Conservation (phyloP, 305 asterid species). For the Ajuga reptans region DNA sequence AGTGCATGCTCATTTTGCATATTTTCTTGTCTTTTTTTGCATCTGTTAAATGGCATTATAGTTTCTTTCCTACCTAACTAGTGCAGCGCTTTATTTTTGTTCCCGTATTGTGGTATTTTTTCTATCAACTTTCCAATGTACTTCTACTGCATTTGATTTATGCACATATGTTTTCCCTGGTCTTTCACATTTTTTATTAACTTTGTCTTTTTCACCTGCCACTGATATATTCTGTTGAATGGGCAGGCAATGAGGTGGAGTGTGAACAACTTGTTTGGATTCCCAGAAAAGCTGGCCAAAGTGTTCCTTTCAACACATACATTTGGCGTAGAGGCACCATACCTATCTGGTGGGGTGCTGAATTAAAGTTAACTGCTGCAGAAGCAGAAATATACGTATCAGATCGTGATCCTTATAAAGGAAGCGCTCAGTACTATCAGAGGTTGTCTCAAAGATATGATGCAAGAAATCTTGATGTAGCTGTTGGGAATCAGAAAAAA, state of each 20-base stretch:
- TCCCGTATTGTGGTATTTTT: slow-evolving; percentile 3
- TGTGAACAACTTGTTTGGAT: slow-evolving; percentile 97
- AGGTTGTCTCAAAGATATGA: slow-evolving; percentile 91
- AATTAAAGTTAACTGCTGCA: slow-evolving; percentile 90
- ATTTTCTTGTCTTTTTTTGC: slow-evolving; percentile 9
- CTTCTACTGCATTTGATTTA: slow-evolving; percentile 21
- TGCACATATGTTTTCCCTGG: not conserved
- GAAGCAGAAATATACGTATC: slow-evolving; percentile 97
- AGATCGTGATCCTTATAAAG: slow-evolving; percentile 81
- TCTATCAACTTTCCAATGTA: slow-evolving; percentile 4
- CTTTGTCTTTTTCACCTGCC: not conserved
- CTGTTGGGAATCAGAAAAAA: slow-evolving; percentile 55
- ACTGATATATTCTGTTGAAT: slow-evolving; percentile 25
- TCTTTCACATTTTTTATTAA: slow-evolving; percentile 2
- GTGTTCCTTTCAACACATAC: slow-evolving; percentile 83
- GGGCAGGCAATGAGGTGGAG: slow-evolving; percentile 95
- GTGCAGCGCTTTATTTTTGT: not conserved
- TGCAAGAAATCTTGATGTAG: slow-evolving; percentile 58
- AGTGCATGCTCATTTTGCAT: slow-evolving; percentile 14
- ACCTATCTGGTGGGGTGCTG: slow-evolving; percentile 99
- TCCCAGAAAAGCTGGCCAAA: slow-evolving; percentile 67
- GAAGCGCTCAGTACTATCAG: slow-evolving; percentile 82
- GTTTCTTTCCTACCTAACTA: slow-evolving; percentile 15
- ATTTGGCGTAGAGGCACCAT: slow-evolving; percentile 98
- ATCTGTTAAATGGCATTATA: slow-evolving; percentile 1